phyloP scores from a whole-genome alignment of 768 basidiomycete genomes.

The Rhodotorula babjevae region DNA sequence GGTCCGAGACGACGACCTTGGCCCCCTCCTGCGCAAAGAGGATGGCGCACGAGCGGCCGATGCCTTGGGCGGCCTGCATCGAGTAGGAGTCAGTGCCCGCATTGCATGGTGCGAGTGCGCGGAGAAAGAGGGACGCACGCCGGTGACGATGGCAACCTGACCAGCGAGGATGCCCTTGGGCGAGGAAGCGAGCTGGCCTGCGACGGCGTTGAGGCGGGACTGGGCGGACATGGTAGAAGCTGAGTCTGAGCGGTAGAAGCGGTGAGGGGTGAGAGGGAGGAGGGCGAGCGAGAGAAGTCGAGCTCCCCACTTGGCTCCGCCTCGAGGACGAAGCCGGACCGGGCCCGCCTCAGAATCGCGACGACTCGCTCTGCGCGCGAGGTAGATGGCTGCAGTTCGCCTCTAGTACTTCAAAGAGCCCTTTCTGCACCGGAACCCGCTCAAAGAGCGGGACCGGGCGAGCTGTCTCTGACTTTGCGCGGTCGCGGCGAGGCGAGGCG shows the following conservation, averaged over 20 bases:
- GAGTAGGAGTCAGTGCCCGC: not conserved
- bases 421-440: too few species aligned
- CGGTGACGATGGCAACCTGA: slow-evolving; percentile 81
- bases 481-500: too few species aligned
- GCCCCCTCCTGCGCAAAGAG: slow-evolving; percentile 80
- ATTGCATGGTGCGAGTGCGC: too few species aligned
- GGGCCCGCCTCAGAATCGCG: too few species aligned
- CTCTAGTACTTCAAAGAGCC: too few species aligned
- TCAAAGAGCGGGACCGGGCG: too few species aligned
- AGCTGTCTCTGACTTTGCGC: too few species aligned
- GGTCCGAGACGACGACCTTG: slow-evolving; percentile 80
- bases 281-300: not conserved
- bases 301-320: too few species aligned
- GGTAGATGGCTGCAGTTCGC: too few species aligned
- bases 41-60: slow-evolving; percentile 68
- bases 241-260: not conserved
- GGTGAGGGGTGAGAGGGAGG: not conserved
- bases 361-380: too few species aligned
- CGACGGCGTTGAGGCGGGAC: slow-evolving; percentile 15
- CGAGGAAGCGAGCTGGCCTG: slow-evolving; percentile 7
- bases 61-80: slow-evolving; percentile 56
- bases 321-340: too few species aligned
- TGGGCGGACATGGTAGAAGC: not conserved
- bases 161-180: slow-evolving; percentile 54
- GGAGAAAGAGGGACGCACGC: slow-evolving; percentile 47